Base-by-base conservation (phyloP, 257 asterid genomes). In the Galeopsis tetrahit region DNA sequence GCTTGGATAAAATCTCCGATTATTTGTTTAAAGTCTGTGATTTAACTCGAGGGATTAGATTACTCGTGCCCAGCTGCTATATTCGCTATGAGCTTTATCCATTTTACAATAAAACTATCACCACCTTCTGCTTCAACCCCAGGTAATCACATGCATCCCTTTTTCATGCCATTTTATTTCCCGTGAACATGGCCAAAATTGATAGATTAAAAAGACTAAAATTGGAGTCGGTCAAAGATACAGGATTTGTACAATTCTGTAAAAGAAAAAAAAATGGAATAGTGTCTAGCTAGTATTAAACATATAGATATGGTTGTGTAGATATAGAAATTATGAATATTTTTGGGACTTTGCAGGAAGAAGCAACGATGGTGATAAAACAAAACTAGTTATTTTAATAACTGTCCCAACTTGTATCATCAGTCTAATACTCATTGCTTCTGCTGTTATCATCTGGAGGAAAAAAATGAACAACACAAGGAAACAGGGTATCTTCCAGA, bases 71-170 rank as follows among this genome's bases (percentile, higher is more conserved):
- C 35, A 68, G 55, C 66, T 80, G 81, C 66, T 10, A 0, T 5
- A 15, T 63, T 14, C 75, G 76, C 1, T 76, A 33, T 17, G 78
- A 75, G 51, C n/a, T 5, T 10, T 5, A 0, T 17, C 32, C n/a
- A 3, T 79, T 70, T 44, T 79, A 43, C 7, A 75, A 70, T 32
- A 43, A 57, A 5, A 70, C 80, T 38, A 5, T 21, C 68, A 1
- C 10, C 4, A 0, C 55, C 52, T 0, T 21, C 59, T 2, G 28
- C 28, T 21, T 21, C 28, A 21, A 21, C 28, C 28, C 28, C 28
- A 21, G 28, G 28, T 21, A 21, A 21, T 21, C 28, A 21, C 28
- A 21, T 21, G 28, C 28, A 21, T 21, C 28, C 28, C 28, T 21
- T 21, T 21, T 21, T 21, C 28, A 21, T 21, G 28, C 28, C 28